Evolutionary conservation across 805 yeast genomes (phyloP), one percentile per base, ranked within the genome.

Genomic region (Tetrapisispora fleetii): DNA sequence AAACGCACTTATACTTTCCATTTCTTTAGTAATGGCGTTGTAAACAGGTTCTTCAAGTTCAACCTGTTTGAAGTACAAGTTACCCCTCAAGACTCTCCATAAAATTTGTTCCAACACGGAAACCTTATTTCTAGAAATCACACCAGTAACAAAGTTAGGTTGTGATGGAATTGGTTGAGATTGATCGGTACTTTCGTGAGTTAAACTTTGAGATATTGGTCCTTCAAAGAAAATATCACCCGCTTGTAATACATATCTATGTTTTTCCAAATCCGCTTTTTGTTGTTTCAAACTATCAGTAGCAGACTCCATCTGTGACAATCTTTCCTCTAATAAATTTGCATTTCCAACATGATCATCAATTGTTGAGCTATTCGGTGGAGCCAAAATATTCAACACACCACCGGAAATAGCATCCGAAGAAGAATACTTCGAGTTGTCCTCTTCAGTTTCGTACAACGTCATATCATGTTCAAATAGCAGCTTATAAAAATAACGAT

Each of bases 51-150:
- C 78, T 1, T 70, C 67, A 50, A 83, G 69, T 57, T 79, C 85
- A 39, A 75, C 70, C 42, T 79, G 72, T 51, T 77, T 77, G 60
- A 81, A 76, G 59, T 73, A 80, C 57, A 83, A 71, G 58, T 83
- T 83, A 64, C 89, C 89, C 67, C 89, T 76, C 56, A 83, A 71
- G 14, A 76, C 79, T 69, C 90, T 76, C 89, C 89, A 83, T 50
- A 83, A 67, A 49, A 83, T 81, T 60, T 78, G 81, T 59, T 83
- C 84, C 54, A 83, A 69, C n/a, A 77, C 67, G 16, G 66, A 70
- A 36, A 80, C 73, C 57, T 81, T 83, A 17, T 72, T 77, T 57
- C 85, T 75, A 46, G 77, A 69, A 48, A 83, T 79, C 17, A 81
- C 81, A 60, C 89, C 90, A 11, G 85, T 71, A 42, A 83, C 76